Percentiles rank a stretch among this genome's conserved stretches.
phyloP scores from a whole-genome alignment of 2,329 filamentous ascomycete species.

The Botryotinia narcissicola region DNA sequence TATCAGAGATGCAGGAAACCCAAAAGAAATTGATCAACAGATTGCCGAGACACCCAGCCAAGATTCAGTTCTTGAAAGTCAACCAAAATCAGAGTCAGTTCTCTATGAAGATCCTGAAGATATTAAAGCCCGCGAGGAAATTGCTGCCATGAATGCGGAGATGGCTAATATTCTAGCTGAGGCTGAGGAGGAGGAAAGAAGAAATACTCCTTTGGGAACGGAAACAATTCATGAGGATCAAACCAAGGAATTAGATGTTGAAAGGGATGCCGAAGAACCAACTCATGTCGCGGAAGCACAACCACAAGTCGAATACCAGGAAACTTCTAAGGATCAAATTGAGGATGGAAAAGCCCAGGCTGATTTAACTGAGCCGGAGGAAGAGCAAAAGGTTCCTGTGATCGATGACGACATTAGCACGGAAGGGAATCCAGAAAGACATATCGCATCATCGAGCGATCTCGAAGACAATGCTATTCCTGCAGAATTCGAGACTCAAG shows the following conservation, averaged over 20 bases:
- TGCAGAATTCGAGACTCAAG: rapidly evolving
- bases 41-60: background rate
- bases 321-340: too few species aligned
- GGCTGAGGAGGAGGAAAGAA: background rate
- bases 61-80: background rate
- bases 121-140: background rate
- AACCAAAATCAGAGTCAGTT: background rate
- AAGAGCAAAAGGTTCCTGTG: background rate
- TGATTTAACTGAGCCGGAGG: background rate
- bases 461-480: background rate
- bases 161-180: background rate
- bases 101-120: conserved; percentile 7
- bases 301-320: background rate
- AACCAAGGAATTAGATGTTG: background rate
- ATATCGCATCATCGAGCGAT: background rate
- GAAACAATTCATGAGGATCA: background rate
- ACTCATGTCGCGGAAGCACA: background rate
- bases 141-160: background rate
- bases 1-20: background rate
- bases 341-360: background rate
- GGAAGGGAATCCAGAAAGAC: too few species aligned
- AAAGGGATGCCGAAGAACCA: background rate
- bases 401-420: background rate
- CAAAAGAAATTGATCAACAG: background rate
- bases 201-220: background rate